A percentile compares a stretch with the other conserved stretches of the same genome.
phyloP scores from a whole-genome alignment of 2,329 filamentous ascomycete genomes.

The Calycina marina region DNA sequence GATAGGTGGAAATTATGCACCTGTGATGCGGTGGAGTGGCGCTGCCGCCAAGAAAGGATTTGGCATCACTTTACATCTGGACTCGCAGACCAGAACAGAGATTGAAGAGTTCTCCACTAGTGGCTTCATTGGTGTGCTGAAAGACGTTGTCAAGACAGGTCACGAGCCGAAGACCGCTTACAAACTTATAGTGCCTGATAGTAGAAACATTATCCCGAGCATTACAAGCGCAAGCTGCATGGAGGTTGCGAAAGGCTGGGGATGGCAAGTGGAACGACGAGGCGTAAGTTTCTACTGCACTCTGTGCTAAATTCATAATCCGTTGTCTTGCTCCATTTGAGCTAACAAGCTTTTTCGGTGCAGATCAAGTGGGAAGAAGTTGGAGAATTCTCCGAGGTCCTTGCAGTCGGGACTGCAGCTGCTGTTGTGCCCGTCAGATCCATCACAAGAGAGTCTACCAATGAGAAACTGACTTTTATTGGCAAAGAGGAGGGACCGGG shows the following conservation, averaged over 20 bases:
- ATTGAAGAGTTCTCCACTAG: conserved; percentile 94
- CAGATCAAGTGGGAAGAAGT: conserved; percentile 51
- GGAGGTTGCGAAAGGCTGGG: conserved; percentile 60
- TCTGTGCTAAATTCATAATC: too few relatives aligned
- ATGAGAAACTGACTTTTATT: conserved; percentile 42
- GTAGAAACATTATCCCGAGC: conserved; percentile 72
- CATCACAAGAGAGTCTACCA: conserved; percentile 52
- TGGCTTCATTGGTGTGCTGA: conserved; percentile 73
- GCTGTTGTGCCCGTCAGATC: conserved; percentile 83
- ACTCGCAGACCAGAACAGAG: conserved; percentile 69
- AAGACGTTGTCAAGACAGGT: too few relatives aligned
- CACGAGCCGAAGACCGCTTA: conserved; percentile 20
- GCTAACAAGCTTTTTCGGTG: too few relatives aligned
- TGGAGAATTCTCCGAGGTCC: conserved; percentile 55
- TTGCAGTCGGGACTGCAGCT: conserved; percentile 85
- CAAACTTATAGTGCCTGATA: conserved; percentile 66
- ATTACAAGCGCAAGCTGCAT: conserved; percentile 71
- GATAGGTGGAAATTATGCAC: conserved; percentile 90
- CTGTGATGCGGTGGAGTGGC: conserved; percentile 78
- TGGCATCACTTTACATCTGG: conserved; percentile 89
- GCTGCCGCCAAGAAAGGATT: conserved; percentile 64
- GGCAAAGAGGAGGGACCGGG: conserved; percentile 56
- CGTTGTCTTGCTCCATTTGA: too few relatives aligned
- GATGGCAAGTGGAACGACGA: conserved; percentile 72
- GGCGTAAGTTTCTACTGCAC: conserved; percentile 31